phyloP scores from a whole-genome alignment of 768 basidiomycete genomes.

The Rhodocollybia butyracea region DNA sequence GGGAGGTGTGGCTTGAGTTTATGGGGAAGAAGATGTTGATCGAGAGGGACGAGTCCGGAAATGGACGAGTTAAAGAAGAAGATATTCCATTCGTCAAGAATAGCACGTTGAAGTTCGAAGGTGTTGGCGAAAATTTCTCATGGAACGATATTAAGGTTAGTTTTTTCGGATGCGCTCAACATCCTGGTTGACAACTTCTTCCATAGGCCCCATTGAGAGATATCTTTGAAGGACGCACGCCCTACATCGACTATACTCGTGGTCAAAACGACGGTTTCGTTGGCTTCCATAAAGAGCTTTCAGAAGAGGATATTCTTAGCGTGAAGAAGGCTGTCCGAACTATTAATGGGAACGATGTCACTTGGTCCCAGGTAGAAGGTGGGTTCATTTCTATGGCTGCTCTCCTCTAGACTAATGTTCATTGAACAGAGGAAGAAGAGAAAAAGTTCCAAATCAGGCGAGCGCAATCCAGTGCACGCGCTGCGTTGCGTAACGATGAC shows the following conservation, averaged over 20 bases:
- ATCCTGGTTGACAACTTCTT: not conserved
- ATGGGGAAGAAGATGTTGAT: conserved; percentile 69
- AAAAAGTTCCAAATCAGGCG: conserved; percentile 73
- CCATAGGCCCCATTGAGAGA: conserved; percentile 45
- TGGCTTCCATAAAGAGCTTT: conserved; percentile 62
- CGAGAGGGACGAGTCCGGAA: conserved; percentile 55
- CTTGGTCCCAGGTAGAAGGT: conserved; percentile 66
- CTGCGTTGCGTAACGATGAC: conserved; percentile 33
- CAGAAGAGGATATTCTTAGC: conserved; percentile 69
- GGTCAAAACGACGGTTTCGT: conserved; percentile 50
- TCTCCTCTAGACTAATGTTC: not conserved
- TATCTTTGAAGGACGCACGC: conserved; percentile 45
- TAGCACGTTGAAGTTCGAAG: conserved; percentile 56
- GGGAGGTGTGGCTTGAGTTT: conserved; percentile 71
- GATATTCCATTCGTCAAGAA: conserved; percentile 53
- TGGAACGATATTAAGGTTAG: conserved; percentile 51
- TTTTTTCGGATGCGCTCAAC: not conserved
- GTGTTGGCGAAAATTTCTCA: conserved; percentile 46
- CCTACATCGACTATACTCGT: conserved; percentile 48
- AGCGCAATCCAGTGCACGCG: conserved; percentile 63
- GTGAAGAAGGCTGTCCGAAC: conserved; percentile 51
- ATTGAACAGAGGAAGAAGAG: conserved; percentile 62
- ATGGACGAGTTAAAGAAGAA: conserved; percentile 60
- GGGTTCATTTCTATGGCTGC: conserved; percentile 14
- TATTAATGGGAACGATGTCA: conserved; percentile 60